These are phyloP conservation scores for Pichia cactophila DNA, from an alignment of 1,139 yeast genomes.

Conservation along the genomic window DNA sequence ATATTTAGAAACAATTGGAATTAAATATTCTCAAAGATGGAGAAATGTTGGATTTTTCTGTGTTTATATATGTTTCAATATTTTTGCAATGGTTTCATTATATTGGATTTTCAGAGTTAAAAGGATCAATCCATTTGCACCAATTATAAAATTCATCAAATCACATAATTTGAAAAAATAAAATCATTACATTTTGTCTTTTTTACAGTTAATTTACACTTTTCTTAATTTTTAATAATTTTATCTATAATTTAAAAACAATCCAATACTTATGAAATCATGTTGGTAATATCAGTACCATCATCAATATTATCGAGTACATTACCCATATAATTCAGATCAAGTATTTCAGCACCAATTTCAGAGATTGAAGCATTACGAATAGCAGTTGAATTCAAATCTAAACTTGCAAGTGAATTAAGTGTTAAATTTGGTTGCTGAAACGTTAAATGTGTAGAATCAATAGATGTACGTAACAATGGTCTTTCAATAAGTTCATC, in stretches of 20 bases:
- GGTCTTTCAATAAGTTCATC: background rate
- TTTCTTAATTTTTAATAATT: background rate
- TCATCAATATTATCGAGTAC: background rate
- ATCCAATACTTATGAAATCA: background rate
- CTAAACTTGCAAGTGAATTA: background rate
- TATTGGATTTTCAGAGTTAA: conserved; percentile 13
- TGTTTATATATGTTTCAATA: conserved; percentile 51
- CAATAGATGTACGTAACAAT: background rate
- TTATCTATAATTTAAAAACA: conserved; percentile 20
- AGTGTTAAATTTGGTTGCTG: background rate
- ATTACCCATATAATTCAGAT: background rate
- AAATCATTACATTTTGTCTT: background rate
- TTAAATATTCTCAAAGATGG: conserved; percentile 46
- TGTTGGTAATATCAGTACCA: background rate
- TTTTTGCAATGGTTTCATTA: conserved; percentile 11
- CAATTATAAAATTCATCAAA: background rate
- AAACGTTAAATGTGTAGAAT: background rate
- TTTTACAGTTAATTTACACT: too few species aligned
- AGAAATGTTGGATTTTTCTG: conserved; percentile 57
- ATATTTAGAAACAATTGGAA: conserved; percentile 39
- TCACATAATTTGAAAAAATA: background rate
- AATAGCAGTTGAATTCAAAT: background rate
- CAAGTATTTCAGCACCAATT: background rate
- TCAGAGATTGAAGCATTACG: background rate
- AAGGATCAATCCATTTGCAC: background rate